These are phyloP conservation scores for Bipolaris cookei DNA, from an alignment of 2,329 filamentous ascomycete species.

Conservation along the genomic window DNA sequence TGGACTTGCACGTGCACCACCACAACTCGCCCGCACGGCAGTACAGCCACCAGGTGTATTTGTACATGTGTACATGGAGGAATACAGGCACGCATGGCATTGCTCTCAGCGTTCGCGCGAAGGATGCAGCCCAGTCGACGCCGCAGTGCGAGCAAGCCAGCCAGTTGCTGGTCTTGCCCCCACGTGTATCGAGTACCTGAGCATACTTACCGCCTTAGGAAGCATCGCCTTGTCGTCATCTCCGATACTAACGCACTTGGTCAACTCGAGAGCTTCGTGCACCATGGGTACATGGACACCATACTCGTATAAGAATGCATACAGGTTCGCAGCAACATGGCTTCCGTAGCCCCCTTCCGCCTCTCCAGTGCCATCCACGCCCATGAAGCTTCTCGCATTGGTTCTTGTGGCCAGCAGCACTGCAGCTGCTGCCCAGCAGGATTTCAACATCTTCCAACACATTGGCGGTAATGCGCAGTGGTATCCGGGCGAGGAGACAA, in stretches of 20 bases:
- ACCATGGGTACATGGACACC: not conserved
- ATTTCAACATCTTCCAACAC: conserved; percentile 45
- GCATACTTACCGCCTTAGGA: conserved; percentile 26
- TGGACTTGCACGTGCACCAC: not conserved
- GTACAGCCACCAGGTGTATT: not conserved
- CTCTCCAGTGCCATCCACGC: not conserved
- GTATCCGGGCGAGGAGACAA: conserved; percentile 56
- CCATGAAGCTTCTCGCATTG: conserved; percentile 31
- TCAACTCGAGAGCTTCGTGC: not conserved
- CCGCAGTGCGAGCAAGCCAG: conserved; percentile 4
- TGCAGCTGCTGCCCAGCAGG: conserved; percentile 22
- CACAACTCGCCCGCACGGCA: not conserved
- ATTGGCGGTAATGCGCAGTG: conserved; percentile 52
- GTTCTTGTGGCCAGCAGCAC: conserved; percentile 18
- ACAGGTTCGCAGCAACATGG: not conserved
- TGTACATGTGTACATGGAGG: not conserved
- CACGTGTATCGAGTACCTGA: conserved; percentile 13
- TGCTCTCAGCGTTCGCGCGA: not conserved
- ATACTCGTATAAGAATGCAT: conserved; percentile 10
- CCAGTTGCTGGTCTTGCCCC: conserved; percentile 6
- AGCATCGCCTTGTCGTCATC: conserved; percentile 31
- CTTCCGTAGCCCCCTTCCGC: not conserved
- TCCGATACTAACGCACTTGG: conserved; percentile 23
- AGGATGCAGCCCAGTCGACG: conserved; percentile 3
- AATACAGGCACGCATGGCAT: not conserved